Evolutionary conservation across 257 asterid species (phyloP), one percentile per base, ranked within the genome.

Genomic region (Salvia hispanica): DNA sequence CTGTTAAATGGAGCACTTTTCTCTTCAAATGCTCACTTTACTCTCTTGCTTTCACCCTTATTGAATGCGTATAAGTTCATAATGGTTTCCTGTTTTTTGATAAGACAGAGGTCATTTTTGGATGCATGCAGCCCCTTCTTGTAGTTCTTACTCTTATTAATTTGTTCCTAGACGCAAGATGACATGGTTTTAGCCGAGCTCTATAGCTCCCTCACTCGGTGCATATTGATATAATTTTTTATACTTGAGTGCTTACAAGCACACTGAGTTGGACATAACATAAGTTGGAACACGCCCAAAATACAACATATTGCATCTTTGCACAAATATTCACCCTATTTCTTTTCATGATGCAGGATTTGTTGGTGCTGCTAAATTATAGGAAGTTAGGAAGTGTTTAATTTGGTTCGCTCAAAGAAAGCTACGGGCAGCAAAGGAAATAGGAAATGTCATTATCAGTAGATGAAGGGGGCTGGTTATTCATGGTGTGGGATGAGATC

Each of bases 311-410:
- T 13, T 36, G 46, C 48, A 58, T n/a, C 2, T 34, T 18, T 60
- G 10, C 5, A 39, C 0, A 34, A 28, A 6, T 1, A 8, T 13
- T 15, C 4, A 40, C 9, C 3, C 9, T 21, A 15, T 5, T 16
- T 60, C 40, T 36, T 5, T n/a, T 46, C 5, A 64, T 13, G 67
- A 64, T 13, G 67, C 64, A 15, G 72, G 40, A 45, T 56, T 45
- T 64, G n/a, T 46, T 56, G 61, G 42, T 34, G 65, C 53, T 33
- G 6, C 45, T 34, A 3, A 13, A 36, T 40, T 25, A 57, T 47
- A 64, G 62, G 55, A 64, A 37, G 45, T 11, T 0, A 34, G 33
- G 18, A 25, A 9, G 62, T 28, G 6, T 8, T 10, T 9, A 36
- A 11, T 14, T 54, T 16, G 33, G 52, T 31, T 42, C 13, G 16